Percentiles rank a stretch among this genome's conserved stretches.
phyloP scores from a whole-genome alignment of 2,329 filamentous ascomycete species.

The Stylonectria norvegica region DNA sequence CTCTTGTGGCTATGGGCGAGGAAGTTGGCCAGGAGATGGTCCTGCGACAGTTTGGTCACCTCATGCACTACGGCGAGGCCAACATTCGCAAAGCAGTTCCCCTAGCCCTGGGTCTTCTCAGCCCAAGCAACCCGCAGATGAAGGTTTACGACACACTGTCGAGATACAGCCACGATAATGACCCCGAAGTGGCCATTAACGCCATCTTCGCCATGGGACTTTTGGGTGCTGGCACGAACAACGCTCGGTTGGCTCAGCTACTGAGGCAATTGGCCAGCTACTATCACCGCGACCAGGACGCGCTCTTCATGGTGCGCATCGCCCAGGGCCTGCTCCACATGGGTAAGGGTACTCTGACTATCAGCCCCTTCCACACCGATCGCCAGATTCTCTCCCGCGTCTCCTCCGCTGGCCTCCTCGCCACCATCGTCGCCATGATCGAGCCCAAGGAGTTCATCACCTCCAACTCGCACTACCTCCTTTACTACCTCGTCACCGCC shows the following conservation, averaged over 20 bases:
- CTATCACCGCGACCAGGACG: conserved; percentile 94
- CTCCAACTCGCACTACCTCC: conserved; percentile 75
- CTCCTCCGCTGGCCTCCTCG: conserved; percentile 80
- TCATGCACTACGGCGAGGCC: conserved; percentile 98
- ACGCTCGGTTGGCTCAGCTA: conserved; percentile 90
- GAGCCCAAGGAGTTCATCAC: conserved; percentile 85
- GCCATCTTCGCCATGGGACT: conserved; percentile 99
- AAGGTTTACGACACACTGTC: conserved; percentile 99
- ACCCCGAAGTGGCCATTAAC: conserved; percentile 96
- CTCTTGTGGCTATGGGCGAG: conserved; percentile 95
- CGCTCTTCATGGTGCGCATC: conserved; percentile 98
- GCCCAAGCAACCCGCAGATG: conserved; percentile 98
- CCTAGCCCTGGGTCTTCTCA: conserved; percentile 92
- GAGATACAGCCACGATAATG: conserved; percentile 96
- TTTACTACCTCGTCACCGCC: conserved; percentile 94
- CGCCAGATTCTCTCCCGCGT: conserved; percentile 92
- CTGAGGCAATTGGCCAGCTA: conserved; percentile 94
- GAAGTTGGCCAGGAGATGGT: conserved; percentile 99
- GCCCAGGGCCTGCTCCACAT: conserved; percentile 96
- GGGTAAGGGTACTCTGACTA: conserved; percentile 95
- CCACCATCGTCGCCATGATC: conserved; percentile 89
- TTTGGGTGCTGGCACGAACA: conserved; percentile 94
- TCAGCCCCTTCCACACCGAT: conserved; percentile 99
- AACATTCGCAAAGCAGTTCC: conserved; percentile 97
- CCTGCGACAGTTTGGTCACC: conserved; percentile 89